phyloP scores from a whole-genome alignment of 2,329 filamentous ascomycete genomes.

The Didymosphaeria variabile region DNA sequence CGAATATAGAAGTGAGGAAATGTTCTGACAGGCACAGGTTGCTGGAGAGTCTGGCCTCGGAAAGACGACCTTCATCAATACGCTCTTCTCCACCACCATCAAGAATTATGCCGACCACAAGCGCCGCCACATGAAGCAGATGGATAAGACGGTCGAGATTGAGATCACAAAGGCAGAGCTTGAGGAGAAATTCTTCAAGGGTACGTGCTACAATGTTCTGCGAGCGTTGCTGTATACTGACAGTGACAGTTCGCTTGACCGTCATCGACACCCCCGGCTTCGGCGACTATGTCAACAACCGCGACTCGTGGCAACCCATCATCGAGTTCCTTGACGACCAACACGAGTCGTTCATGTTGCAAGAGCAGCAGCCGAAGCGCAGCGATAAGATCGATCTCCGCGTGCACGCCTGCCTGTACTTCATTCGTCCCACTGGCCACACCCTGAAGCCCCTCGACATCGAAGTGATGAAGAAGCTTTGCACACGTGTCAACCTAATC shows the following conservation, averaged over 20 bases:
- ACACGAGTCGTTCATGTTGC: slow-evolving; percentile 99
- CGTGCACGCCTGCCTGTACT: slow-evolving; percentile 98
- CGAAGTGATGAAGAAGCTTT: slow-evolving; percentile 99
- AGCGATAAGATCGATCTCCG: slow-evolving; percentile 99
- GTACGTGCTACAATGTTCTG: slow-evolving; percentile 57
- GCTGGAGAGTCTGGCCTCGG: slow-evolving; percentile 97
- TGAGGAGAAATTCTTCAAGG: slow-evolving; percentile 99
- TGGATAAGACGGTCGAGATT: slow-evolving; percentile 99
- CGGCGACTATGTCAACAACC: slow-evolving; percentile 99
- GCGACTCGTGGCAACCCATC: slow-evolving; percentile 99
- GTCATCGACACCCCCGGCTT: slow-evolving; percentile 99
- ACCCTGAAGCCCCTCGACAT: slow-evolving; percentile 98
- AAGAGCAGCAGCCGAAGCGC: slow-evolving; percentile 98
- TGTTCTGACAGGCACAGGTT: slow-evolving; percentile 68
- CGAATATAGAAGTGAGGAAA: neutral
- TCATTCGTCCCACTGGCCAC: slow-evolving; percentile 98
- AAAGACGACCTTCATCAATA: slow-evolving; percentile 99
- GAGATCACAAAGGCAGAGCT: slow-evolving; percentile 99
- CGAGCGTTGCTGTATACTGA: slow-evolving; percentile 29
- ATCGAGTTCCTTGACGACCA: slow-evolving; percentile 99
- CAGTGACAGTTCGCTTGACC: slow-evolving; percentile 84
- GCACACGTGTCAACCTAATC: slow-evolving; percentile 97
- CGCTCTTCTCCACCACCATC: slow-evolving; percentile 99
- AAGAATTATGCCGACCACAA: slow-evolving; percentile 99
- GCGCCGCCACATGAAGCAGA: slow-evolving; percentile 98